These are phyloP conservation scores for Trypanosoma lewisi DNA, from an alignment of 208 protist genomes.

Conservation along the genomic window DNA sequence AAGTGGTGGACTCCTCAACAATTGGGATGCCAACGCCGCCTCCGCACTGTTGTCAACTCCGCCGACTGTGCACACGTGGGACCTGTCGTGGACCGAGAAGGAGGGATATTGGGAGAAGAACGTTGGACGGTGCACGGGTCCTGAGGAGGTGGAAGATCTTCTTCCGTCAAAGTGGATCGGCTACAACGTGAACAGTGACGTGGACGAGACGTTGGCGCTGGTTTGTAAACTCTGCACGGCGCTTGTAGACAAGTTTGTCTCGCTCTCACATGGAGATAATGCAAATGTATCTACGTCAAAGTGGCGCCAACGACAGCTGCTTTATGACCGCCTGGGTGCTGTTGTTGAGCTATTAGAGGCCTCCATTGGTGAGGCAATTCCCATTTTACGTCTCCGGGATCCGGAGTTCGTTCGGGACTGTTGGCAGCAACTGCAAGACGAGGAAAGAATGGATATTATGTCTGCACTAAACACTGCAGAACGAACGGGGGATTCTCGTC, in stretches of 20 bases:
- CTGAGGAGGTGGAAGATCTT: conserved; percentile 86
- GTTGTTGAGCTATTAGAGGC: conserved; percentile 90
- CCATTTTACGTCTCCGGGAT: conserved; percentile 75
- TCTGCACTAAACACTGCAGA: conserved; percentile 59
- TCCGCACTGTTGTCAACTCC: conserved; percentile 46
- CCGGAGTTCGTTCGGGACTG: conserved; percentile 77
- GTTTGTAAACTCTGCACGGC: conserved; percentile 89
- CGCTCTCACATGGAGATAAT: conserved; percentile 68
- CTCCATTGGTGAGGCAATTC: conserved; percentile 84
- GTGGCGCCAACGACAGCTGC: conserved; percentile 79
- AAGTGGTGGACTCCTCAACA: conserved; percentile 67
- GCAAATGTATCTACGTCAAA: conserved; percentile 78
- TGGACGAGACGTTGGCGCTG: conserved; percentile 84
- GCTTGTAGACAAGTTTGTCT: conserved; percentile 82
- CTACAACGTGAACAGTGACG: conserved; percentile 75
- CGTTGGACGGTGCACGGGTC: conserved; percentile 67
- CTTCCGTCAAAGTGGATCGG: conserved; percentile 87
- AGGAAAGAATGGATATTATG: conserved; percentile 80
- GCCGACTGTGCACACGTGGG: conserved; percentile 73
- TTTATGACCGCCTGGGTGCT: conserved; percentile 74
- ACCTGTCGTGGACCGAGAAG: conserved; percentile 74
- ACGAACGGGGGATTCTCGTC: conserved; percentile 7
- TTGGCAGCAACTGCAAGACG: conserved; percentile 81
- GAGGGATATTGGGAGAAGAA: conserved; percentile 78
- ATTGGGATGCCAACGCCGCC: conserved; percentile 82